Conservation (phyloP, 1,284 basidiomycete species). For the Phlebopus sp. region DNA sequence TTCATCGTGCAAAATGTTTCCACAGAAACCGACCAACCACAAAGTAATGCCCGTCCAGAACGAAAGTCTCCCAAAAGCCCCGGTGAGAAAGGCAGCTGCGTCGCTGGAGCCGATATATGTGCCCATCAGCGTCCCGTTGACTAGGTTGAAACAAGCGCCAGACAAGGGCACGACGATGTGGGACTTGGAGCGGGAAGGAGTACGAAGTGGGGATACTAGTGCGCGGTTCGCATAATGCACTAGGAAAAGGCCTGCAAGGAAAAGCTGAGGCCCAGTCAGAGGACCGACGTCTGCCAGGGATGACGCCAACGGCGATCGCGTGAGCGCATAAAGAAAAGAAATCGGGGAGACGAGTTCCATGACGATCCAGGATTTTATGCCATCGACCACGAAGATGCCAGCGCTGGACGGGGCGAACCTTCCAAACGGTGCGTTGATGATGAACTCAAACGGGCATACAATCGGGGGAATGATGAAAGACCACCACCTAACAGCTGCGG, state of each 20-base stretch:
- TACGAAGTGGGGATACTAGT: constrained; percentile 77
- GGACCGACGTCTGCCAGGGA: constrained; percentile 28
- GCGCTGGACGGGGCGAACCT: constrained; percentile 56
- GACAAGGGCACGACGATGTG: constrained; percentile 65
- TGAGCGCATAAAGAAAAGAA: constrained; percentile 51
- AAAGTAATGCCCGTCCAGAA: constrained; percentile 66
- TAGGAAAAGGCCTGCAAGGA: constrained; percentile 64
- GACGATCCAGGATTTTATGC: constrained; percentile 71
- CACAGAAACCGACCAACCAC: constrained; percentile 70
- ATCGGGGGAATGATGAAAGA: constrained; percentile 21
- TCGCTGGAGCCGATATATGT: constrained; percentile 60
- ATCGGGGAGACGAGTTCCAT: constrained; percentile 85
- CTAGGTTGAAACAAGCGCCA: constrained; percentile 65
- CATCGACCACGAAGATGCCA: constrained; percentile 53
- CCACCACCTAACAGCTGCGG: constrained; percentile 32
- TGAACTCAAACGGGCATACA: constrained; percentile 32
- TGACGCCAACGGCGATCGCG: constrained; percentile 44
- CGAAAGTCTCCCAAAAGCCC: constrained; percentile 34
- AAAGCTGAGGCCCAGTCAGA: constrained; percentile 41
- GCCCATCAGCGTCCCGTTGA: constrained; percentile 74
- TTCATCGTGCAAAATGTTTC: constrained; percentile 88
- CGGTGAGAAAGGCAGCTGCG: constrained; percentile 41
- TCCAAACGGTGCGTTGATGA: constrained; percentile 73
- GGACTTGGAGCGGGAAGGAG: constrained; percentile 75
- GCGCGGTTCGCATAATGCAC: constrained; percentile 85